phyloP scores from a whole-genome alignment of 1,139 yeast species.

The Saccharomycopsis phalli region DNA sequence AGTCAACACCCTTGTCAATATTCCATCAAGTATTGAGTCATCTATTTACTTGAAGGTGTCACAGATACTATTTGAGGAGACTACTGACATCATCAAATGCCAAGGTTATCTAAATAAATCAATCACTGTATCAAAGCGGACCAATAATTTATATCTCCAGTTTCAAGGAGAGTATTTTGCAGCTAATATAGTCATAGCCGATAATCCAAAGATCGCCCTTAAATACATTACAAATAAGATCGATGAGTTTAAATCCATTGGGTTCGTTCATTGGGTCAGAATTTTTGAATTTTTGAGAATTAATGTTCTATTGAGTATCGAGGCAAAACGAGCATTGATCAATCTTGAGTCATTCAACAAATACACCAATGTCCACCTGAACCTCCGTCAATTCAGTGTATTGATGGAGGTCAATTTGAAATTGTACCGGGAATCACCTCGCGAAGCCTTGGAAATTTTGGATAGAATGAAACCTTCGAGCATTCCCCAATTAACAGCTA shows the following conservation, averaged over 20 bases:
- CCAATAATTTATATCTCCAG: constrained; percentile 9
- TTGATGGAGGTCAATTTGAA: constrained; percentile 5
- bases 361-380: background rate
- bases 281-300: constrained; percentile 14
- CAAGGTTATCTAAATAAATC: constrained; percentile 16
- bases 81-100: constrained; percentile 6
- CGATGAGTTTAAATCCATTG: constrained; percentile 13
- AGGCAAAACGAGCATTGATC: constrained; percentile 1
- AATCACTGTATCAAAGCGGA: constrained; percentile 11
- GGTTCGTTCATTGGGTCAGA: constrained; percentile 13
- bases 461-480: background rate
- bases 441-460: background rate
- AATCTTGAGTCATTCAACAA: constrained; percentile 6
- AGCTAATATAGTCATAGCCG: constrained; percentile 11
- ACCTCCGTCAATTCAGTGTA: background rate
- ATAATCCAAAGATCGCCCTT: constrained; percentile 6
- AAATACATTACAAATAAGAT: constrained; percentile 15
- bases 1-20: constrained; percentile 8
- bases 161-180: constrained; percentile 17
- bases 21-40: constrained; percentile 12
- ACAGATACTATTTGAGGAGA: constrained; percentile 16
- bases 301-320: constrained; percentile 1
- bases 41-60: constrained; percentile 13
- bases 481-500: constrained; percentile 13
- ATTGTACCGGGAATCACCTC: background rate